Evolutionary conservation across 176 grass and related monocot species (phyloP), one percentile per base, ranked within the genome.

Genomic region (Bonia amplexicaulis): DNA sequence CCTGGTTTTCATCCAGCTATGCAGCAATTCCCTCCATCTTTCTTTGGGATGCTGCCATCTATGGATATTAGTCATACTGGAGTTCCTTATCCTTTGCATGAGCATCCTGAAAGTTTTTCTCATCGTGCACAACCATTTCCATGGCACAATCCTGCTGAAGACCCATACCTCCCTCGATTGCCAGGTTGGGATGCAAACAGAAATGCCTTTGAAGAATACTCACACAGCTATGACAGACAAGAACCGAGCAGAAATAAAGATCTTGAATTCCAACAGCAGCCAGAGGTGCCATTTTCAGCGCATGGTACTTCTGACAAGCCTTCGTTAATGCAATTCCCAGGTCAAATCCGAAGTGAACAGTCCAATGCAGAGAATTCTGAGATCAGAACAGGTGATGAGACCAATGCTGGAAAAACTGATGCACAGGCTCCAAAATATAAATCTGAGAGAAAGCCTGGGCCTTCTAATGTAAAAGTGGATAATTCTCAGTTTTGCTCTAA

Each of bases 1-100:
- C 26, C 79, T 91, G 85, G 81, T 62, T 85, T 87, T 77, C 85
- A 80, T 75, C 51, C 85, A 69, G 41, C 81, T 79, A 76, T 84
- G 23, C 57, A 73, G 26, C 81, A 76, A 29, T 87, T 84, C 39
- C 69, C 89, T 80, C 85, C 78, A 55, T 73, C 51, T 58, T 59
- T 86, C 6, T 86, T 67, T 73, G 79, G 83, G 47, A 77, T 82
- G 49, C 73, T 45, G 12, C 88, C 83, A 58, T 58, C 63, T 78
- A 71, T 78, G 71, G 78, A 90, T 52, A 64, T 85, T 48, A 74
- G 35, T 55, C 82, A 62, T 69, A 12, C 74, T 59, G 69, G 46
- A 42, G 19, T 74, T 81, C 79, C 78, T 64, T 85, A 81, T 82
- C 82, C 54, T 46, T 60, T 81, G 69, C 88, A 77, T 89, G 88